Conservation (phyloP, 345 rosid genomes). For the Toxicodendron radicans region DNA sequence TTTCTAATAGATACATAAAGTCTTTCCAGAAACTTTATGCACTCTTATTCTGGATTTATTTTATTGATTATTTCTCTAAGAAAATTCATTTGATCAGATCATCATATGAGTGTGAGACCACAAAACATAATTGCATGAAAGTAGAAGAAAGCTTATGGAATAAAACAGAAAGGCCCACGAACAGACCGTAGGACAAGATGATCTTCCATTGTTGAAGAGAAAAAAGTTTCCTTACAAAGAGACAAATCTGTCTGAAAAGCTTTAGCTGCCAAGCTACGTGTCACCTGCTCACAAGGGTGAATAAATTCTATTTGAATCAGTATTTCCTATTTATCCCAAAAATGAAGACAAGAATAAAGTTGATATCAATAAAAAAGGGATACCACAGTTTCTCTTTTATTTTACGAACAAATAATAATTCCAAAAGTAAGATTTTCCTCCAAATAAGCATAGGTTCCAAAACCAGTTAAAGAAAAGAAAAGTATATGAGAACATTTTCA, state of each 20-base stretch:
- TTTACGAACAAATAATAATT: no score
- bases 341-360: neutral
- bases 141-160: neutral
- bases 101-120: neutral
- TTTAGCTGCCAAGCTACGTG: conserved; percentile 85
- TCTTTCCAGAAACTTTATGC: neutral
- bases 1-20: no score
- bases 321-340: neutral
- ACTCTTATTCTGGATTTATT: neutral
- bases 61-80: neutral
- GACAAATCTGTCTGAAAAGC: conserved; percentile 79
- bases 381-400: neutral
- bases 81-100: neutral
- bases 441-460: neutral
- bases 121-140: conserved; percentile 14
- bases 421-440: neutral
- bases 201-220: conserved; percentile 78
- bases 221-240: conserved; percentile 87
- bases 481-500: neutral
- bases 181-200: conserved; percentile 65
- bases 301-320: neutral
- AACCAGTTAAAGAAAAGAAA: neutral
- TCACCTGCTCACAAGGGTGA: conserved; percentile 53
- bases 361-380: neutral
- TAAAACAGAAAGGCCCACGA: conserved; percentile 5